phyloP scores from a whole-genome alignment of 2,329 filamentous ascomycete genomes.

The Colletotrichum sp. region DNA sequence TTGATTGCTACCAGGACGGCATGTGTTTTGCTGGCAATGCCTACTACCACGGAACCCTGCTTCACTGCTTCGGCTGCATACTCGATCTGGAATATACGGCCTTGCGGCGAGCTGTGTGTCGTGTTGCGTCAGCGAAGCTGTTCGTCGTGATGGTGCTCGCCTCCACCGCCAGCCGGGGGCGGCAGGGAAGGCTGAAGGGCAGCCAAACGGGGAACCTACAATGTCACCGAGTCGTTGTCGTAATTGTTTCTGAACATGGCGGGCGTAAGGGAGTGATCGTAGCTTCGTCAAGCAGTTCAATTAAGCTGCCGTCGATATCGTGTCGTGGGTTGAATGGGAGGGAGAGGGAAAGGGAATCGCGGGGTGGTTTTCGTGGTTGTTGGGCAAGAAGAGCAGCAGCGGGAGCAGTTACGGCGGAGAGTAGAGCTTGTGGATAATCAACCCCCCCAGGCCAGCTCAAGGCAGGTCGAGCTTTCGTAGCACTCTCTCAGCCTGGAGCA shows the following conservation, averaged over 20 bases:
- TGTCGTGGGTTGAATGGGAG: background rate
- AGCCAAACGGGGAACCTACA: slow-evolving; percentile 65
- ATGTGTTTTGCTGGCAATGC: slow-evolving; percentile 97
- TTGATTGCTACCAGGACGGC: slow-evolving; percentile 95
- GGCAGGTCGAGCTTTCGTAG: slow-evolving; percentile 35
- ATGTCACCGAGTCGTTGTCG: slow-evolving; percentile 99
- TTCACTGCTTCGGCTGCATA: slow-evolving; percentile 99
- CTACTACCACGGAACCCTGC: slow-evolving; percentile 97
- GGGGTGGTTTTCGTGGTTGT: slow-evolving; percentile 19
- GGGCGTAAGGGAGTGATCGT: slow-evolving; percentile 16
- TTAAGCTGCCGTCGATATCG: background rate
- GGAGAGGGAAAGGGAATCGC: slow-evolving; percentile 1
- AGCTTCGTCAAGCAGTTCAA: slow-evolving; percentile 18
- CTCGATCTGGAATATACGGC: slow-evolving; percentile 99
- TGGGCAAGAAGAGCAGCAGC: background rate
- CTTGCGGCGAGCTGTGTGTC: slow-evolving; percentile 84
- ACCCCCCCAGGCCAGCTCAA: slow-evolving; percentile 20
- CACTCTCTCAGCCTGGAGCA: slow-evolving; percentile 26
- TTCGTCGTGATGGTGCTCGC: background rate
- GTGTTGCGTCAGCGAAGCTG: background rate
- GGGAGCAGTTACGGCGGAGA: slow-evolving; percentile 2
- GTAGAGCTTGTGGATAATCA: slow-evolving; percentile 18
- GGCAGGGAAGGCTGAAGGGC: background rate
- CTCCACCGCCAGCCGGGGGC: background rate
- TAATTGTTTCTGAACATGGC: slow-evolving; percentile 99